Evolutionary conservation across 1,139 yeast genomes (phyloP).

Genomic region (Zygosaccharomyces sapae): DNA sequence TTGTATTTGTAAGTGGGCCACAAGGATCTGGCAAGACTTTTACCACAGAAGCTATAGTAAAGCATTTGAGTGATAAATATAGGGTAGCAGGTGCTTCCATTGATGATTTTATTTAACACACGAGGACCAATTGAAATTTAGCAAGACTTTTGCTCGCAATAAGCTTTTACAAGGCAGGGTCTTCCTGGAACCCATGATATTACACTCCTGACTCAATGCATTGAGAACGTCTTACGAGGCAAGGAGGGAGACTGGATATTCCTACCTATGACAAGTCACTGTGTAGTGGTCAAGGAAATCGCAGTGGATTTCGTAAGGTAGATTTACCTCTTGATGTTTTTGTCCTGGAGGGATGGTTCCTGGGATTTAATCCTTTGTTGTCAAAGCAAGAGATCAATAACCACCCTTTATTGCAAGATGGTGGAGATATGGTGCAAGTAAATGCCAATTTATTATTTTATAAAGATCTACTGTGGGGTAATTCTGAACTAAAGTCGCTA

Average conservation of each 20-base stretch:
- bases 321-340: constrained; percentile 54
- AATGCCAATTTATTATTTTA: constrained; percentile 51
- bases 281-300: constrained; percentile 75
- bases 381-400: constrained; percentile 29
- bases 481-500: constrained; percentile 55
- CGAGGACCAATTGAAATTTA: constrained; percentile 50
- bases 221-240: constrained; percentile 29
- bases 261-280: constrained; percentile 80
- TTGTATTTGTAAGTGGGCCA: constrained; percentile 78
- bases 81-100: constrained; percentile 59
- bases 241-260: constrained; percentile 31
- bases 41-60: constrained; percentile 42
- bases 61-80: constrained; percentile 40
- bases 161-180: constrained; percentile 72
- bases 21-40: constrained; percentile 93
- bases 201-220: constrained; percentile 30
- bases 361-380: constrained; percentile 59
- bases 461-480: constrained; percentile 52
- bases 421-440: constrained; percentile 40
- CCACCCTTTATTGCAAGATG: constrained; percentile 13
- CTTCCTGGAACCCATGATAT: constrained; percentile 93
- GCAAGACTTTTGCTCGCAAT: constrained; percentile 44
- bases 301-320: constrained; percentile 41
- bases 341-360: constrained; percentile 92
- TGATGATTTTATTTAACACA: constrained; percentile 79